Conservation (phyloP, 2,329 filamentous ascomycete species). For the Ciborinia camelliae region DNA sequence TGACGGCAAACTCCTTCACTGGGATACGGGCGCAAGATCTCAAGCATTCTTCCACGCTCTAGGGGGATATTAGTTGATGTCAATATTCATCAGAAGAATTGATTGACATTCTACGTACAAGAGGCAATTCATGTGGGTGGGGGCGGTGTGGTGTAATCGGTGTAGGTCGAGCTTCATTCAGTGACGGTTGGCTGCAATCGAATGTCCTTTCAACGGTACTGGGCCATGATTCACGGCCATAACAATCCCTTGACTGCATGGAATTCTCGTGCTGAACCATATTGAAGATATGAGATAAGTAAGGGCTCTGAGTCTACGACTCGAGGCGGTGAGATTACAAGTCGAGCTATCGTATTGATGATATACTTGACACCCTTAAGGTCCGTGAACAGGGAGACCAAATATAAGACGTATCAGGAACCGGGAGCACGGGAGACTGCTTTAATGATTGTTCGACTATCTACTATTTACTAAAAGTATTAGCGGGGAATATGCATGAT, state of each 20-base stretch:
- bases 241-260: conserved; percentile 24
- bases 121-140: conserved; percentile 9
- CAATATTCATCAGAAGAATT: too few species aligned
- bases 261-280: conserved; percentile 31
- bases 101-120: conserved; percentile 9
- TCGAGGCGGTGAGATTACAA: conserved; percentile 29
- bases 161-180: conserved; percentile 23
- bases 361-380: conserved; percentile 22
- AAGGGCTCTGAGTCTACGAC: conserved; percentile 16
- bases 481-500: conserved; percentile 1
- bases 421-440: conserved; percentile 10
- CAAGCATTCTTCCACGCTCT: conserved; percentile 31
- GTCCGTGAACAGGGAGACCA: conserved; percentile 1
- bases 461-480: background rate
- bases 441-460: conserved; percentile 8
- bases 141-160: conserved; percentile 18
- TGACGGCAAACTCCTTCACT: conserved; percentile 31
- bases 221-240: conserved; percentile 25
- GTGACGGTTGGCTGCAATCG: conserved; percentile 22
- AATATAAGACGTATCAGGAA: conserved; percentile 23
- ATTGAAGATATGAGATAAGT: conserved; percentile 23
- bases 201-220: conserved; percentile 27
- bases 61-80: background rate
- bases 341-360: conserved; percentile 38
- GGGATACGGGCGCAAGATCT: conserved; percentile 29